Conservation (phyloP, 1,139 yeast species). For the Hanseniaspora gamundiae region DNA sequence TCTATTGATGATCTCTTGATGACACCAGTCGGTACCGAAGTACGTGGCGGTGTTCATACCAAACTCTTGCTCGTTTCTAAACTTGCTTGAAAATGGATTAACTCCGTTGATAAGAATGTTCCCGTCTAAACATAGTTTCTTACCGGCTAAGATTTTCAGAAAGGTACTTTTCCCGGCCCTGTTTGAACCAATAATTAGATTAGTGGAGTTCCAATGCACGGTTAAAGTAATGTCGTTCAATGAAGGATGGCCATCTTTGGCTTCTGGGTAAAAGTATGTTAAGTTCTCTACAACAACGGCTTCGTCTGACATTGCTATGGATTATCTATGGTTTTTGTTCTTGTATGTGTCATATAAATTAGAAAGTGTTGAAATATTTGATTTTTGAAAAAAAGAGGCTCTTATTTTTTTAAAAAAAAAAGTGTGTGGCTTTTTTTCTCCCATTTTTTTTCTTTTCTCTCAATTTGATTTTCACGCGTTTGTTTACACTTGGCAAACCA, state of each 20-base stretch:
- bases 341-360: no score
- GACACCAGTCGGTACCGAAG: slow-evolving; percentile 96
- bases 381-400: no score
- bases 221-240: slow-evolving; percentile 47
- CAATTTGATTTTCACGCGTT: no score
- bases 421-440: no score
- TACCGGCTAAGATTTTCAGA: slow-evolving; percentile 76
- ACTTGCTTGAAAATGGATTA: slow-evolving; percentile 56
- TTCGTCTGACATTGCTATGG: no score
- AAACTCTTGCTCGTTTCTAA: slow-evolving; percentile 28
- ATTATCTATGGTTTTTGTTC: slow-evolving; percentile 2
- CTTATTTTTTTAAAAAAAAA: no score
- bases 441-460: no score
- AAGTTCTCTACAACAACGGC: slow-evolving; percentile 59
- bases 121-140: slow-evolving; percentile 71
- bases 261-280: slow-evolving; percentile 51
- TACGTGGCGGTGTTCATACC: slow-evolving; percentile 52
- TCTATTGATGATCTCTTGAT: slow-evolving; percentile 76
- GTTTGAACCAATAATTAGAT: slow-evolving; percentile 80
- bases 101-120: slow-evolving; percentile 54
- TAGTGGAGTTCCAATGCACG: slow-evolving; percentile 62
- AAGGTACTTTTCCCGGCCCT: slow-evolving; percentile 96
- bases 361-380: no score
- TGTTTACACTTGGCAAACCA: no score
- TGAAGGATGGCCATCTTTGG: slow-evolving; percentile 47